phyloP scores from a whole-genome alignment of 2,329 filamentous ascomycete species.

The Fusarium illudens region DNA sequence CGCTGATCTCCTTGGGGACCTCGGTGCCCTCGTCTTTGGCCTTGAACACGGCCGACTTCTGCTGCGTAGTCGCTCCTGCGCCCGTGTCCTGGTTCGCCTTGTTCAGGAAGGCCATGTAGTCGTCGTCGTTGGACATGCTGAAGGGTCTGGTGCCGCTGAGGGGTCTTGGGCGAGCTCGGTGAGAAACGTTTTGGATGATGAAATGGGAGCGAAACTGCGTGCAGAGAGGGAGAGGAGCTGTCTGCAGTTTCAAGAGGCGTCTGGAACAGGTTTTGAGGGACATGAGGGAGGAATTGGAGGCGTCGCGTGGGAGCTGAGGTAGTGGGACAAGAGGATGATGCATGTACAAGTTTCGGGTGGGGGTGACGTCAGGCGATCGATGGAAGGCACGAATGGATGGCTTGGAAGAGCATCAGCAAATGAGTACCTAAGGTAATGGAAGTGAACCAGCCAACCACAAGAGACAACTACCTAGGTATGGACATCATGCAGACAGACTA shows the following conservation, averaged over 20 bases:
- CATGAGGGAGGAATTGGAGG: conserved; percentile 30
- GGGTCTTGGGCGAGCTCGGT: conserved; percentile 15
- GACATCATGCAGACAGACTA: background rate
- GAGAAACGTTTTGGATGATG: background rate
- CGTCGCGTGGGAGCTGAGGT: conserved; percentile 8
- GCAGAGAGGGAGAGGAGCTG: background rate
- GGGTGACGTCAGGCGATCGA: conserved; percentile 48
- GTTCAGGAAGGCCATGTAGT: conserved; percentile 84
- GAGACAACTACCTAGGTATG: no score
- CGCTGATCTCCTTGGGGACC: conserved; percentile 67
- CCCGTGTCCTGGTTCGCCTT: conserved; percentile 82
- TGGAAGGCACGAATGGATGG: no score
- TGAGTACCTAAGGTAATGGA: no score
- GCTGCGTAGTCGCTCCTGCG: conserved; percentile 30
- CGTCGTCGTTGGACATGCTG: conserved; percentile 78
- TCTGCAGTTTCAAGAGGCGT: conserved; percentile 8
- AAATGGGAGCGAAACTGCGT: background rate
- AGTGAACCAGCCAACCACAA: no score
- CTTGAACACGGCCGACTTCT: conserved; percentile 55
- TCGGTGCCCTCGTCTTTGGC: conserved; percentile 61
- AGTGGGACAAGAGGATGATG: conserved; percentile 24
- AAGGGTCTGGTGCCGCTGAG: conserved; percentile 33
- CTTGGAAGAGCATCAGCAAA: no score
- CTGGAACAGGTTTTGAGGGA: conserved; percentile 17
- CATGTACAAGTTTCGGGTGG: conserved; percentile 33